These are phyloP conservation scores for Moesziomyces parantarcticus DNA, from an alignment of 1,284 basidiomycete species.

Conservation along the genomic window DNA sequence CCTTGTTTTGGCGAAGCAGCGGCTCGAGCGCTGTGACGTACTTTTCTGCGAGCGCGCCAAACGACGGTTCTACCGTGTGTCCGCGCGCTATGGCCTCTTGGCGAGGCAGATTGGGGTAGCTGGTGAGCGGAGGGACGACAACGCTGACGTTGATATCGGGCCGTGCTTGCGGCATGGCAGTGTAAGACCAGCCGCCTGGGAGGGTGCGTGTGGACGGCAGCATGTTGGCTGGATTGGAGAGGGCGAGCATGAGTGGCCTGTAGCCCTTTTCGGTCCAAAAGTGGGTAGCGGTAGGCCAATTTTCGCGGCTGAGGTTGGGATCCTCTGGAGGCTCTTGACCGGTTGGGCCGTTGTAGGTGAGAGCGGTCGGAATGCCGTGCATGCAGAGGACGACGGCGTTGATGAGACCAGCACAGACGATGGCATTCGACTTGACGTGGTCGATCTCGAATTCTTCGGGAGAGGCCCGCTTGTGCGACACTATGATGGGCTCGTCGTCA, in stretches of 20 bases:
- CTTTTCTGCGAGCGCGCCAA: constrained; percentile 54
- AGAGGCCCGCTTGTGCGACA: constrained; percentile 32
- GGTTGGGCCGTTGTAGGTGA: constrained; percentile 30
- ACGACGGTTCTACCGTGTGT: constrained; percentile 14
- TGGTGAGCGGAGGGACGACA: constrained; percentile 30
- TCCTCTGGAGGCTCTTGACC: constrained; percentile 37
- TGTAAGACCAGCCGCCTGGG: constrained; percentile 31
- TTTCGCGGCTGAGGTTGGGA: constrained; percentile 30
- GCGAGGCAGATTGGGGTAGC: constrained; percentile 16
- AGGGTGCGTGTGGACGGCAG: constrained; percentile 11
- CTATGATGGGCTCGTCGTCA: constrained; percentile 55
- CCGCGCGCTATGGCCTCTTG: constrained; percentile 15
- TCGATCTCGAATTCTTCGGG: constrained; percentile 41
- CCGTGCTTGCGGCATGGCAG: constrained; percentile 4
- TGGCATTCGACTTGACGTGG: constrained; percentile 37
- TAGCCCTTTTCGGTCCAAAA: constrained; percentile 60
- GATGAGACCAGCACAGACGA: constrained; percentile 63
- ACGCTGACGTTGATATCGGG: constrained; percentile 52
- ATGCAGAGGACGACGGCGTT: constrained; percentile 57
- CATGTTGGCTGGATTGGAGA: constrained; percentile 21
- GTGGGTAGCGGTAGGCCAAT: constrained; percentile 37
- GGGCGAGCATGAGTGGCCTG: constrained; percentile 50
- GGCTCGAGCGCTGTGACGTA: constrained; percentile 42
- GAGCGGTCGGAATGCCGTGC: constrained; percentile 53
- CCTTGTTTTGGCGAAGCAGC: constrained; percentile 32